Evolutionary conservation across 345 rosid genomes (phyloP).

Genomic region (Citrus sinensis): DVS_A1.0 CM039164.1:21293501-21294000

Average conservation of each 20-base stretch:
- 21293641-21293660: constrained; percentile 17
- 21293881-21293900: not conserved
- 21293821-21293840: not conserved
- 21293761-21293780: constrained; percentile 2
- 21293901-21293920: constrained; percentile 4
- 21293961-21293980: not conserved
- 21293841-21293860: constrained; percentile 5
- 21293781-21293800: constrained; percentile 18
- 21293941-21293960: not conserved
- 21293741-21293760: constrained; percentile 1
- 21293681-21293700: constrained; percentile 13
- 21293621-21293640: constrained; percentile 23
- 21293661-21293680: constrained; percentile 16
- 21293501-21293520: constrained; percentile 18
- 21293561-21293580: not conserved
- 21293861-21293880: not conserved
- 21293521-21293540: constrained; percentile 23
- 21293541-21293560: constrained; percentile 15
- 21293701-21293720: constrained; percentile 14
- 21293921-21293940: not conserved
- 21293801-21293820: constrained; percentile 15
- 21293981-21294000: not conserved
- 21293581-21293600: not conserved
- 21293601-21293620: constrained; percentile 3
- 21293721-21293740: constrained; percentile 8